These are phyloP conservation scores for Mycena kentingensis DNA, from an alignment of 768 basidiomycete species.

Conservation along the genomic window DNA sequence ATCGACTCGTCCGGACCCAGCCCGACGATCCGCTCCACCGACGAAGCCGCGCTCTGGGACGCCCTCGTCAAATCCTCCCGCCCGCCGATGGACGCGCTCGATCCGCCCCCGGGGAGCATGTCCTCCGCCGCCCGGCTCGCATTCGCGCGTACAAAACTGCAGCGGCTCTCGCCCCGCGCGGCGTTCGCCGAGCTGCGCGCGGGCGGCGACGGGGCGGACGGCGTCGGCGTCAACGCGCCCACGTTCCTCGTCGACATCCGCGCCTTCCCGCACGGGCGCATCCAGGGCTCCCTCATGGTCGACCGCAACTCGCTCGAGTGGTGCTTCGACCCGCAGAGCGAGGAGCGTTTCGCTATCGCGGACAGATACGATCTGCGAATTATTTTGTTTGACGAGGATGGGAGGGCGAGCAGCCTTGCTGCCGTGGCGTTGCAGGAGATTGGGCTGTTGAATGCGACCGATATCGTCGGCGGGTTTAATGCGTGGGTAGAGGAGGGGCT, in stretches of 20 bases:
- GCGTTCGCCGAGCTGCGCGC: constrained; percentile 64
- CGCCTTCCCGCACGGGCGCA: constrained; percentile 47
- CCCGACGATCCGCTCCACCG: constrained; percentile 46
- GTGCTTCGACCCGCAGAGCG: constrained; percentile 73
- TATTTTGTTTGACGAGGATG: constrained; percentile 76
- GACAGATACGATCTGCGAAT: constrained; percentile 75
- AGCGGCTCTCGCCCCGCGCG: constrained; percentile 60
- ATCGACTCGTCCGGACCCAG: constrained; percentile 35
- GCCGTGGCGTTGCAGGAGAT: constrained; percentile 68
- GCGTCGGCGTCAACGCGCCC: constrained; percentile 49
- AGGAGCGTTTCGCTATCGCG: constrained; percentile 61
- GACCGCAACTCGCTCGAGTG: constrained; percentile 81
- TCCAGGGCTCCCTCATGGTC: constrained; percentile 69
- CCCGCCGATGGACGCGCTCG: constrained; percentile 59
- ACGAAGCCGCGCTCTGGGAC: constrained; percentile 70
- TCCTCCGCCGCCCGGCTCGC: constrained; percentile 59
- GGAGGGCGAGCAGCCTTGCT: constrained; percentile 61
- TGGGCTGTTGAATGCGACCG: constrained; percentile 73
- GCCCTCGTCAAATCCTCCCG: constrained; percentile 65
- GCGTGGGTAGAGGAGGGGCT: constrained; percentile 73
- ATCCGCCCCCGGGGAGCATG: constrained; percentile 65
- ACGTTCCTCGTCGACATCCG: constrained; percentile 81
- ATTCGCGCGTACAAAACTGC: constrained; percentile 61
- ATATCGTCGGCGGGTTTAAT: constrained; percentile 72
- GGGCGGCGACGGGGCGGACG: constrained; percentile 27